These are phyloP conservation scores for Cunninghamia lanceolata DNA, from an alignment of 75 land plant species.

Conservation along the genomic window DNA sequence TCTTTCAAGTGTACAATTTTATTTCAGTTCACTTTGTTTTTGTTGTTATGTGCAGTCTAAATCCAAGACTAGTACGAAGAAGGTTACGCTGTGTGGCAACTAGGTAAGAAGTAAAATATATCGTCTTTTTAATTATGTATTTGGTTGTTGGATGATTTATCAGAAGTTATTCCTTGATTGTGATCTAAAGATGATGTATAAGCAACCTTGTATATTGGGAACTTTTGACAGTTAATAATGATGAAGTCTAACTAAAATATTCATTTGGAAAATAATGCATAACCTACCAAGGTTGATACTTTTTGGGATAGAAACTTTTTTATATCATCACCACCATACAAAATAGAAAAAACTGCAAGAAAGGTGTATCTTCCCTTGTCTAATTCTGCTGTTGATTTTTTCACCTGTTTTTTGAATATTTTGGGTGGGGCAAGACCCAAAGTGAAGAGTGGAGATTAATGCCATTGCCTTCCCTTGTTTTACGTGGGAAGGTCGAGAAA, in stretches of 20 bases:
- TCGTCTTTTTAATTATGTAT: neutral
- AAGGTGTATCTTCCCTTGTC: too few relatives aligned
- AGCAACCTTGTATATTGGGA: too few relatives aligned
- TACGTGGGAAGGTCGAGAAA: too few relatives aligned
- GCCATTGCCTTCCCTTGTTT: too few relatives aligned
- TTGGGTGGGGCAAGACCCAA: too few relatives aligned
- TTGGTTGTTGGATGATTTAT: neutral
- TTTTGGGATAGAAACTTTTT: neutral
- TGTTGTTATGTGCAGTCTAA: conserved; percentile 45
- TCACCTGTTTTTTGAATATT: too few relatives aligned
- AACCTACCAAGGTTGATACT: neutral
- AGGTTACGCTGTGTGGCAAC: conserved; percentile 66
- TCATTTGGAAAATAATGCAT: conserved; percentile 3
- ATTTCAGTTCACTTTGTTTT: neutral
- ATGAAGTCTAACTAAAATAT: neutral
- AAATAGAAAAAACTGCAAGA: too few relatives aligned
- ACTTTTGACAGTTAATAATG: neutral
- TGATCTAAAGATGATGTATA: neutral
- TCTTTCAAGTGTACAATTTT: neutral
- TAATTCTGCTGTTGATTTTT: too few relatives aligned
- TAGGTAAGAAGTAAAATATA: conserved; percentile 33
- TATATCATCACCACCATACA: neutral
- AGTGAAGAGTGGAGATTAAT: too few relatives aligned
- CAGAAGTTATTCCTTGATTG: neutral
- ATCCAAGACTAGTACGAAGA: conserved; percentile 65